Evolutionary conservation across 305 asterid species (phyloP), one percentile per base, ranked within the genome.

Genomic region (Vinca major): DNA sequence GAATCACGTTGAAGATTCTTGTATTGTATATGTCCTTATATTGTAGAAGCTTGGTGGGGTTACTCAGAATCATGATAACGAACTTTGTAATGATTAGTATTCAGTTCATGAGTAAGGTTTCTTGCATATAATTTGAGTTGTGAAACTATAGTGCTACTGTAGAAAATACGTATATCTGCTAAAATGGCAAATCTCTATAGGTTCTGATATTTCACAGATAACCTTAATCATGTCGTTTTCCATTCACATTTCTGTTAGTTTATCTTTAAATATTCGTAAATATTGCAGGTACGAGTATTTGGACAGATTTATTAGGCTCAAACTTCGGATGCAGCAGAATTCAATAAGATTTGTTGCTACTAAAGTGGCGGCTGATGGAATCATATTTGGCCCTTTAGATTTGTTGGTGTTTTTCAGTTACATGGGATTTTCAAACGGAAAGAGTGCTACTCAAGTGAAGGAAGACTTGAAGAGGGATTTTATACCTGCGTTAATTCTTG

Each of bases 391-490:
- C 26, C 78, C 81, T 1, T 0, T 77, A 7, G 73, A 77, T 73
- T 65, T 77, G 73, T 71, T 77, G 20, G 70, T 73, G 19, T 77
- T 73, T 40, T 73, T 77, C 73, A 69, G 66, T 13, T 77, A 77
- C 70, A 77, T 77, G 81, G 81, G 78, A 21, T 77, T 77, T 66
- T 52, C 81, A 66, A 40, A 58, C 45, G 81, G 81, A 20, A 77
- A 77, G 70, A 77, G 75, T 62, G 67, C 68, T 12, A 61, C 47
- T 17, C 81, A 77, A 73, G 81, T 77, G 54, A 70, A 77, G 71
- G 78, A 77, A 62, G 72, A 48, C 50, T 19, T 77, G 74, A 73
- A 77, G 65, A 69, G 78, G 19, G 73, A 77, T 71, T 73, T 73
- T 62, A 40, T 77, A 53, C 81, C 81, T 13, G 81, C 81, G 39